Percentiles rank a stretch among this genome's conserved stretches.
phyloP scores from a whole-genome alignment of 2,329 filamentous ascomycete genomes.

The Fusarium pseudocircinatum region DNA sequence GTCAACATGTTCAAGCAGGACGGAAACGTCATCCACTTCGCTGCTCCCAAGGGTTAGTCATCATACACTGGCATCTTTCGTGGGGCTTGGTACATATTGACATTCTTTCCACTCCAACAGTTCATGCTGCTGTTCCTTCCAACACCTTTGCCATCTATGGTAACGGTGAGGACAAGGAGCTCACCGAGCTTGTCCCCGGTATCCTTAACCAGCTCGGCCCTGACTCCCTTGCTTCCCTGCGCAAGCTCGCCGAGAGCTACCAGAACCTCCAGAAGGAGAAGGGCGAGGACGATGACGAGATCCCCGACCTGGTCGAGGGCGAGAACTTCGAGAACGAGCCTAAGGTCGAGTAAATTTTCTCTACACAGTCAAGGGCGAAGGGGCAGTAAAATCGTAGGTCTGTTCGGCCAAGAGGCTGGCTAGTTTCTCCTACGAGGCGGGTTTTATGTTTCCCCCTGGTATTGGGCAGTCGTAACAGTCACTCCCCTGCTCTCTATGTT shows the following conservation, averaged over 20 bases:
- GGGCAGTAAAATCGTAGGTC: conserved; percentile 41
- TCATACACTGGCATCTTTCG: conserved; percentile 19
- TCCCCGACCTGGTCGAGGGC: conserved; percentile 95
- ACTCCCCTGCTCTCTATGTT: conserved; percentile 38
- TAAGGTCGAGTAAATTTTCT: conserved; percentile 83
- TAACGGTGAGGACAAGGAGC: conserved; percentile 98
- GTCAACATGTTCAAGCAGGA: conserved; percentile 99
- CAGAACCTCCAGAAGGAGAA: conserved; percentile 98
- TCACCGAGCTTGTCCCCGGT: conserved; percentile 97
- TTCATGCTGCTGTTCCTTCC: conserved; percentile 94
- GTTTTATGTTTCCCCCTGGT: conserved; percentile 38
- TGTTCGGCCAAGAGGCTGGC: conserved; percentile 39
- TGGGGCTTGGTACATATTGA: conserved; percentile 38
- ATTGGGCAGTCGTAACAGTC: conserved; percentile 40
- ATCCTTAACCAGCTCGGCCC: conserved; percentile 99
- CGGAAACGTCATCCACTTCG: conserved; percentile 99
- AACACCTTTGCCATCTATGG: conserved; percentile 99
- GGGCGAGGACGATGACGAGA: conserved; percentile 85
- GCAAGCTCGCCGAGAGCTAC: conserved; percentile 99
- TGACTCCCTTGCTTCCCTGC: conserved; percentile 95
- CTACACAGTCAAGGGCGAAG: conserved; percentile 32
- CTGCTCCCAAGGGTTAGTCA: conserved; percentile 90
- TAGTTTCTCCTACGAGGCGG: conserved; percentile 40
- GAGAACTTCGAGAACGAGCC: conserved; percentile 98
- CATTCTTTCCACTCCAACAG: conserved; percentile 57